A percentile compares a stretch with the other conserved stretches of the same genome.
Evolutionary conservation across 805 yeast species (phyloP).

Genomic region (Candida odintsovae): DNA sequence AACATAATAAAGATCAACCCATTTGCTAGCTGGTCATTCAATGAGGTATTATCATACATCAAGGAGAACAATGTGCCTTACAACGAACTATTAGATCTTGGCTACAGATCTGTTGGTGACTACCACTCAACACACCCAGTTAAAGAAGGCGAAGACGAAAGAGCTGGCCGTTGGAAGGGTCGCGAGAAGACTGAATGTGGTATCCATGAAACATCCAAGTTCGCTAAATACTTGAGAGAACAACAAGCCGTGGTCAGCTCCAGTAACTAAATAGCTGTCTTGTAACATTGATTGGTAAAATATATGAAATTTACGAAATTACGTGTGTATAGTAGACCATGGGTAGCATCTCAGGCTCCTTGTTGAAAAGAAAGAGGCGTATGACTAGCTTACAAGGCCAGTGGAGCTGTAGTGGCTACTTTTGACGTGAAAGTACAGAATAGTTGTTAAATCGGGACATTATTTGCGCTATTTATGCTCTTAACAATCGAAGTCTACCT

Average conservation of each 20-base stretch:
- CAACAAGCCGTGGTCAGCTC: slow-evolving; percentile 2
- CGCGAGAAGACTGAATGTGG: slow-evolving; percentile 92
- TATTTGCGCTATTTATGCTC: neutral
- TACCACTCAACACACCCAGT: slow-evolving; percentile 93
- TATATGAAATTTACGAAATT: neutral
- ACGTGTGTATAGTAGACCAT: too few species aligned
- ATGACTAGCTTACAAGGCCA: too few species aligned
- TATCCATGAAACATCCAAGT: slow-evolving; percentile 76
- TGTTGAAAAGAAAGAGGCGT: too few species aligned
- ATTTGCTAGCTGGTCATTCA: slow-evolving; percentile 74
- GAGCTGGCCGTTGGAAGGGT: slow-evolving; percentile 98
- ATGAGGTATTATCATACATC: slow-evolving; percentile 64
- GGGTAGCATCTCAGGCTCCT: too few species aligned
- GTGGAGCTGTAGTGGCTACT: too few species aligned
- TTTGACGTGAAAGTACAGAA: too few species aligned
- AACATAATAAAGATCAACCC: slow-evolving; percentile 86
- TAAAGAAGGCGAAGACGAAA: slow-evolving; percentile 86
- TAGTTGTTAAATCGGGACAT: neutral
- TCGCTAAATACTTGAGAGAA: slow-evolving; percentile 48
- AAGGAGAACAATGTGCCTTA: slow-evolving; percentile 73
- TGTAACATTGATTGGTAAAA: neutral
- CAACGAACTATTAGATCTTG: slow-evolving; percentile 75
- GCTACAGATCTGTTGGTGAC: slow-evolving; percentile 91
- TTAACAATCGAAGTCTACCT: neutral
- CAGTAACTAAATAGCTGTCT: neutral